Evolutionary conservation across 169 alveolate species (phyloP).

Genomic region (Miamiensis avidus): DNA sequence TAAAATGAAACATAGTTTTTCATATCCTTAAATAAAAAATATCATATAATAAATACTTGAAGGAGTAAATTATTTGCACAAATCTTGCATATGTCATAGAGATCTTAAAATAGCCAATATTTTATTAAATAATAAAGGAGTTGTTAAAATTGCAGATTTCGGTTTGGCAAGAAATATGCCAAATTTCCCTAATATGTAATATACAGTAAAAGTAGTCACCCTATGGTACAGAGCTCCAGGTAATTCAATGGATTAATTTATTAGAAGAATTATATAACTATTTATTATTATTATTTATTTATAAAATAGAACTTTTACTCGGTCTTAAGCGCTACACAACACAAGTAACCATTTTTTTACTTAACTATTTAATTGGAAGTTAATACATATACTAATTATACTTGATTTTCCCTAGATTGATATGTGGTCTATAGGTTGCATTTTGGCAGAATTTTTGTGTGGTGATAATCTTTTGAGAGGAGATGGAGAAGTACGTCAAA

Average conservation of each 20-base stretch:
- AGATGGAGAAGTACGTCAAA: constrained; percentile 58
- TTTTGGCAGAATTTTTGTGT: constrained; percentile 52
- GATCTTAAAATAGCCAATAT: constrained; percentile 69
- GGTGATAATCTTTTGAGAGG: constrained; percentile 54
- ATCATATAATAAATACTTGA: constrained; percentile 66
- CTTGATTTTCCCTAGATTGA: too few relatives aligned
- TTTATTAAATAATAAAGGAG: constrained; percentile 89
- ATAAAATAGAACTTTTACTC: background rate
- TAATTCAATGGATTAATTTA: too few relatives aligned
- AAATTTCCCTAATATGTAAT: constrained; percentile 66
- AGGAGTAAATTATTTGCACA: constrained; percentile 76
- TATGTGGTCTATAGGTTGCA: constrained; percentile 64
- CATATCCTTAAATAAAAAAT: constrained; percentile 65
- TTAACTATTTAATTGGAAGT: too few relatives aligned
- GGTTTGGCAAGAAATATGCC: constrained; percentile 92
- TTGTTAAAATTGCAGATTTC: constrained; percentile 95
- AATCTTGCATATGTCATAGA: constrained; percentile 48
- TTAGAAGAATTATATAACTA: too few relatives aligned
- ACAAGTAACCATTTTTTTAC: too few relatives aligned
- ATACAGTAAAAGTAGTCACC: constrained; percentile 93
- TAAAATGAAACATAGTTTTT: constrained; percentile 50
- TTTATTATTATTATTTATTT: too few relatives aligned
- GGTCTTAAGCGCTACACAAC: background rate
- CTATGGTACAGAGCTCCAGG: constrained; percentile 97
- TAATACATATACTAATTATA: too few relatives aligned